A percentile compares a stretch with the other conserved stretches of the same genome.
Evolutionary conservation across 169 alveolate species (phyloP).

Genomic region (Plasmodium malariae): DNA sequence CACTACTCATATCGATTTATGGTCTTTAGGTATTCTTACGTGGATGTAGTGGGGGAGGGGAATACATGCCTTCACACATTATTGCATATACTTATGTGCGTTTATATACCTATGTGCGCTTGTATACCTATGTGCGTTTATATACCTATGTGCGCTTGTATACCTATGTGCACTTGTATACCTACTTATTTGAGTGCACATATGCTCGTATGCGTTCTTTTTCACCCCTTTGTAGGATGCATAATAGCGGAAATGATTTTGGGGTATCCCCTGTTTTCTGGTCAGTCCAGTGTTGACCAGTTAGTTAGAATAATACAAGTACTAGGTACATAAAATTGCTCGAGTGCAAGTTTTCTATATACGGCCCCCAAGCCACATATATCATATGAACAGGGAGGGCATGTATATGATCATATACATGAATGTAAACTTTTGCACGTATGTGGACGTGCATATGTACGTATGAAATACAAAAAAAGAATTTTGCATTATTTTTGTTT

Average conservation of each 20-base stretch:
- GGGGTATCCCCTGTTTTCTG: conserved; percentile 97
- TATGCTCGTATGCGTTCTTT: conserved; percentile 79
- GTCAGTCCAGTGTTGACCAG: conserved; percentile 97
- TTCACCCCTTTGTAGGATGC: conserved; percentile 91
- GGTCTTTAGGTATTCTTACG: conserved; percentile 96
- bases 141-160: too few species aligned
- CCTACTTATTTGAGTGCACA: too few species aligned
- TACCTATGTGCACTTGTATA: too few species aligned
- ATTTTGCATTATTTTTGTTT: conserved; percentile 15
- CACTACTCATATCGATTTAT: conserved; percentile 97
- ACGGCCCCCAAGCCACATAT: too few species aligned
- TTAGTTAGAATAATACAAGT: conserved; percentile 95
- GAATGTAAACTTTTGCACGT: background rate
- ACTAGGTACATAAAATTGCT: conserved; percentile 69
- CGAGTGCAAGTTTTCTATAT: background rate
- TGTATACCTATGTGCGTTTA: too few species aligned
- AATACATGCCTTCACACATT: too few species aligned
- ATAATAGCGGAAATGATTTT: conserved; percentile 96
- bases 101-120: too few species aligned
- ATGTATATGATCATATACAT: background rate
- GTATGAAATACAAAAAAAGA: background rate
- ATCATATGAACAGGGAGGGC: too few species aligned
- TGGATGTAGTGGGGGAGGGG: too few species aligned
- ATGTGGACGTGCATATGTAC: background rate
- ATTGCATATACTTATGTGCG: too few species aligned